Percentiles rank a stretch among this genome's conserved stretches.
Evolutionary conservation across 2,329 filamentous ascomycete genomes (phyloP).

Genomic region (Emmonsiellopsis sp.): DNA sequence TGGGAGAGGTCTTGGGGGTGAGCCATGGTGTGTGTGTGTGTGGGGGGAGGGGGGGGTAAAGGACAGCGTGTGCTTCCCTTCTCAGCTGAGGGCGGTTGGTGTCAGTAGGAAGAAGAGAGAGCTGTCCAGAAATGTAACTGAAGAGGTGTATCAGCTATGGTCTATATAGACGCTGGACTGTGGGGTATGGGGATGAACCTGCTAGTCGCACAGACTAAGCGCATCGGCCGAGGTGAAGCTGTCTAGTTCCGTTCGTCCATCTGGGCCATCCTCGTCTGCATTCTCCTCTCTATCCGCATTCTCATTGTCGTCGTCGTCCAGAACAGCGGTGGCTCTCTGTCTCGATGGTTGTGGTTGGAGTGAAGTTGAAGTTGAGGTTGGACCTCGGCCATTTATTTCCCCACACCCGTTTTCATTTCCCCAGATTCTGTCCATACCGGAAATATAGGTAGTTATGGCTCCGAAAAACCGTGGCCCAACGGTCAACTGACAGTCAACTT

Average conservation of each 20-base stretch:
- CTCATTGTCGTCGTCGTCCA: background rate
- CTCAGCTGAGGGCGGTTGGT: no score
- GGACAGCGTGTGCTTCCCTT: no score
- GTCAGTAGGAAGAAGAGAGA: no score
- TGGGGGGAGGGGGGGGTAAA: background rate
- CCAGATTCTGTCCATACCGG: no score
- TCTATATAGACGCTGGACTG: no score
- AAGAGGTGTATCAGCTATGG: no score
- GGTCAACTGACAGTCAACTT: no score
- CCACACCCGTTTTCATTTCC: no score
- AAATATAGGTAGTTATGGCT: no score
- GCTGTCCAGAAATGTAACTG: no score
- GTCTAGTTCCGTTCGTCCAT: background rate
- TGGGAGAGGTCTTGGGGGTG: constrained; percentile 44
- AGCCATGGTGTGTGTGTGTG: constrained; percentile 12
- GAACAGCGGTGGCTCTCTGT: background rate
- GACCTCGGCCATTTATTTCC: no score
- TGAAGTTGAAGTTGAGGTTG: background rate
- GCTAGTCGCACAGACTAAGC: background rate
- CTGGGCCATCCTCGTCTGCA: background rate
- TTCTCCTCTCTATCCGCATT: background rate
- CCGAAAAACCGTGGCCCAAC: no score
- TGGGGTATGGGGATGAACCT: background rate
- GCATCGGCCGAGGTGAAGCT: background rate
- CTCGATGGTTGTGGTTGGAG: background rate